A percentile compares a stretch with the other conserved stretches of the same genome.
phyloP scores from a whole-genome alignment of 73 alveolate species.

The Uronychia binucleata region DNA sequence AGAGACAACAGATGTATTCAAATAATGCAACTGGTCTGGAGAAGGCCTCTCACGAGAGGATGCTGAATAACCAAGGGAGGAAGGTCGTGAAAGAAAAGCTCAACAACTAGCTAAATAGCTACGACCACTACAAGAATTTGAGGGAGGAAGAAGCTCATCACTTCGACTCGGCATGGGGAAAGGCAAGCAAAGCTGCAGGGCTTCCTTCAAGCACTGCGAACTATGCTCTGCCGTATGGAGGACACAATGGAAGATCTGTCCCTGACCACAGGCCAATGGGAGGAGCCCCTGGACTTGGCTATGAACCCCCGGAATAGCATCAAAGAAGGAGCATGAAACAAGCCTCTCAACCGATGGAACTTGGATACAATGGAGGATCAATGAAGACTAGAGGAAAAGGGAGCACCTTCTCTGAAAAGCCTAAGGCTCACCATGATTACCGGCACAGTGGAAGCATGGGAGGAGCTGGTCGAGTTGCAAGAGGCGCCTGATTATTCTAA shows the following conservation, averaged over 20 bases:
- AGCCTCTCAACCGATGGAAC: background rate
- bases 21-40: constrained; percentile 87
- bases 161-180: constrained; percentile 59
- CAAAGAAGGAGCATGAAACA: background rate
- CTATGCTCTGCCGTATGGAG: constrained; percentile 34
- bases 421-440: too few species aligned
- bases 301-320: background rate
- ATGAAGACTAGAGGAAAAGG: too few species aligned
- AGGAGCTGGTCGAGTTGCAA: too few species aligned
- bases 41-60: constrained; percentile 91
- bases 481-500: too few species aligned
- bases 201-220: constrained; percentile 11
- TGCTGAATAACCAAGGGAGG: constrained; percentile 79
- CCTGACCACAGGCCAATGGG: background rate
- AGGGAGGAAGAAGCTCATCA: constrained; percentile 53
- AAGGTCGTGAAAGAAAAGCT: constrained; percentile 79
- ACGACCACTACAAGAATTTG: constrained; percentile 63
- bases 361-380: too few species aligned
- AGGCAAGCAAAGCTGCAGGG: constrained; percentile 15
- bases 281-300: background rate
- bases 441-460: too few species aligned
- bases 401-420: too few species aligned
- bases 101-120: constrained; percentile 33
- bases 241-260: background rate
- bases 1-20: constrained; percentile 86